These are phyloP conservation scores for Aphanomyces astaci DNA, from an alignment of 352 stramenopile species.

Conservation along the genomic window DNA sequence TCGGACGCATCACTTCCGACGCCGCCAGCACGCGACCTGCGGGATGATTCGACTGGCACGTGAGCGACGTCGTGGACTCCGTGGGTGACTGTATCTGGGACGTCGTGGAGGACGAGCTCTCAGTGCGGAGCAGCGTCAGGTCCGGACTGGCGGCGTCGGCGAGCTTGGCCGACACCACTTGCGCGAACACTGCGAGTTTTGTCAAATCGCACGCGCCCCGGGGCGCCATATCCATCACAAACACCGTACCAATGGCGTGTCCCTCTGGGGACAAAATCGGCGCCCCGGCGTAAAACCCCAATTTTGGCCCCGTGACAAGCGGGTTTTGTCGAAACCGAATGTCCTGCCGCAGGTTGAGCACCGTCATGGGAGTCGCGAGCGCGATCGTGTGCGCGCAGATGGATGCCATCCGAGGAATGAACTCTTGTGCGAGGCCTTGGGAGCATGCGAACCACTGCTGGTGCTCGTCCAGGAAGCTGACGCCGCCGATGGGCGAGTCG, in stretches of 20 bases:
- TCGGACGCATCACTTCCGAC: background rate
- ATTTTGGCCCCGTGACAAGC: constrained; percentile 69
- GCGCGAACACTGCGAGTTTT: background rate
- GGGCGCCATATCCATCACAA: constrained; percentile 77
- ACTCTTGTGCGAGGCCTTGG: constrained; percentile 70
- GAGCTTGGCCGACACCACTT: background rate
- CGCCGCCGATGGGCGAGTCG: constrained; percentile 74
- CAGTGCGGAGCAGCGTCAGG: background rate
- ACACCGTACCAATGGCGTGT: constrained; percentile 74
- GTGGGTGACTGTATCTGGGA: background rate
- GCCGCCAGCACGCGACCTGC: background rate
- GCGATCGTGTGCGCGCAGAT: constrained; percentile 81
- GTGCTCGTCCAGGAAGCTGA: constrained; percentile 78
- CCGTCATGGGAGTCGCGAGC: constrained; percentile 79
- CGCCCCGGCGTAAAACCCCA: constrained; percentile 79
- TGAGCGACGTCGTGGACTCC: background rate
- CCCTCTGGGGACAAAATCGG: constrained; percentile 75
- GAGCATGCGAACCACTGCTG: constrained; percentile 81
- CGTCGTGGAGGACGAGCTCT: background rate
- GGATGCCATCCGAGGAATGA: constrained; percentile 69
- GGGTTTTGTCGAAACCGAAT: constrained; percentile 83
- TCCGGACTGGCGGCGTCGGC: background rate
- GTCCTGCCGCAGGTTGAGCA: constrained; percentile 76
- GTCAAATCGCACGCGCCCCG: constrained; percentile 26
- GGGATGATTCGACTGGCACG: background rate